phyloP scores from a whole-genome alignment of 108 stramenopile genomes.

The Stephanodiscus minutulus region DNA sequence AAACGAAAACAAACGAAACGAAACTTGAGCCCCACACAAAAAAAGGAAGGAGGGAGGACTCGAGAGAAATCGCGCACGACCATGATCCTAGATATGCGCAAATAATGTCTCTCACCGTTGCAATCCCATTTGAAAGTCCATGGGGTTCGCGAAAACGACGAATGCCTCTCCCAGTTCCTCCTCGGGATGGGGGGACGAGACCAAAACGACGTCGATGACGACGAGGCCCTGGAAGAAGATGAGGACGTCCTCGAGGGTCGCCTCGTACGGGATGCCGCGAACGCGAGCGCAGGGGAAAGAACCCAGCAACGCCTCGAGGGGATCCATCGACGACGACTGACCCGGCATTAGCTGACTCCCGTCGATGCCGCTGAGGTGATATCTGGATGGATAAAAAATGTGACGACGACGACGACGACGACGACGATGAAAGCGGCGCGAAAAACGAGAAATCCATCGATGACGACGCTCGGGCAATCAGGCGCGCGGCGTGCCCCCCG shows the following conservation, averaged over 20 bases:
- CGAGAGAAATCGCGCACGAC: no score
- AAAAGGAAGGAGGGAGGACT: no score
- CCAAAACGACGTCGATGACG: slow-evolving; percentile 89
- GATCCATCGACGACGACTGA: slow-evolving; percentile 74
- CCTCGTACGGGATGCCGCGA: slow-evolving; percentile 89
- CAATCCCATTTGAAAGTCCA: slow-evolving; percentile 94
- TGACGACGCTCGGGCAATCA: not conserved
- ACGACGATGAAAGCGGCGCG: not conserved
- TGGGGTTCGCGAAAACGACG: slow-evolving; percentile 91
- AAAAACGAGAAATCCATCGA: not conserved
- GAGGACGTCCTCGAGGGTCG: slow-evolving; percentile 90
- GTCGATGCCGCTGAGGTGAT: slow-evolving; percentile 25
- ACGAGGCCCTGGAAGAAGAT: slow-evolving; percentile 93
- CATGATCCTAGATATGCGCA: no score
- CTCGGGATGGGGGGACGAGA: slow-evolving; percentile 27
- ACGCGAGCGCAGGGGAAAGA: slow-evolving; percentile 93
- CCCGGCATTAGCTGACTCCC: slow-evolving; percentile 58
- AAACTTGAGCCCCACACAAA: not conserved
- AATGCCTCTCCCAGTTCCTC: slow-evolving; percentile 79
- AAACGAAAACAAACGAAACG: slow-evolving; percentile 9
- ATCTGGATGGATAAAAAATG: not conserved
- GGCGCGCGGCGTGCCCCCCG: not conserved
- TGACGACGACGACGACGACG: not conserved
- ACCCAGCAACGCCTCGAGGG: slow-evolving; percentile 84
- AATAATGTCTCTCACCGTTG: slow-evolving; percentile 88